These are phyloP conservation scores for Dactylonectria macrodidyma DNA, from an alignment of 2,329 filamentous ascomycete genomes.

Conservation along the genomic window DNA sequence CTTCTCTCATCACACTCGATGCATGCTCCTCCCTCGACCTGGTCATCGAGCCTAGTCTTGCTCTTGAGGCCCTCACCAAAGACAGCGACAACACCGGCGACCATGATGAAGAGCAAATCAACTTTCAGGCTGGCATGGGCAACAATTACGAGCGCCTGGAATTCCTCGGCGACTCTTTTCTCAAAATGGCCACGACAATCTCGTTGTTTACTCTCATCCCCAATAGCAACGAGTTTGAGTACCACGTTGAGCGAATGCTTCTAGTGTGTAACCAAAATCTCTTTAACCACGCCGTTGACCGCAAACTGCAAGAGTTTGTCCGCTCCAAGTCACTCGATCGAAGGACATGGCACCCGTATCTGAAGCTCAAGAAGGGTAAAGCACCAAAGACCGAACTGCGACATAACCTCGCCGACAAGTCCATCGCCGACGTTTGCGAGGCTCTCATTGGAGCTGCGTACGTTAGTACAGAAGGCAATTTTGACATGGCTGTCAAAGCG, in stretches of 20 bases:
- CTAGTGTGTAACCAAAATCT: slow-evolving; percentile 94
- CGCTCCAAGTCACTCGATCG: slow-evolving; percentile 87
- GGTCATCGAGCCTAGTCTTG: slow-evolving; percentile 75
- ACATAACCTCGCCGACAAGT: slow-evolving; percentile 87
- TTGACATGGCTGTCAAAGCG: slow-evolving; percentile 72
- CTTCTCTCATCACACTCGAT: slow-evolving; percentile 84
- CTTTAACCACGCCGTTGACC: slow-evolving; percentile 80
- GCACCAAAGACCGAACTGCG: slow-evolving; percentile 58
- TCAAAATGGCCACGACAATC: slow-evolving; percentile 97
- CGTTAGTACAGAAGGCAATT: slow-evolving; percentile 61
- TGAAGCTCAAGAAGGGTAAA: slow-evolving; percentile 83
- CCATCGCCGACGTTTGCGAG: slow-evolving; percentile 94
- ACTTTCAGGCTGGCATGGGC: slow-evolving; percentile 89
- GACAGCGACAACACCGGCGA: slow-evolving; percentile 89
- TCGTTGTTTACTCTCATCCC: slow-evolving; percentile 85
- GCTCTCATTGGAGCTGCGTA: slow-evolving; percentile 92
- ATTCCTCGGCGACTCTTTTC: slow-evolving; percentile 91
- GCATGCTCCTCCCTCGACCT: slow-evolving; percentile 78
- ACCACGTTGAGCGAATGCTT: slow-evolving; percentile 91
- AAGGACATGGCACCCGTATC: slow-evolving; percentile 89
- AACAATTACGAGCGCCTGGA: slow-evolving; percentile 96
- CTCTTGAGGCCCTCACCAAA: slow-evolving; percentile 93
- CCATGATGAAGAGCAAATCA: slow-evolving; percentile 75
- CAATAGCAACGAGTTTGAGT: slow-evolving; percentile 85
- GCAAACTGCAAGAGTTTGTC: slow-evolving; percentile 80